Percentiles rank a stretch among this genome's conserved stretches.
These are phyloP conservation scores for Phytophthora tentaculata DNA, from an alignment of 352 stramenopile species.

Conservation along the genomic window DNA sequence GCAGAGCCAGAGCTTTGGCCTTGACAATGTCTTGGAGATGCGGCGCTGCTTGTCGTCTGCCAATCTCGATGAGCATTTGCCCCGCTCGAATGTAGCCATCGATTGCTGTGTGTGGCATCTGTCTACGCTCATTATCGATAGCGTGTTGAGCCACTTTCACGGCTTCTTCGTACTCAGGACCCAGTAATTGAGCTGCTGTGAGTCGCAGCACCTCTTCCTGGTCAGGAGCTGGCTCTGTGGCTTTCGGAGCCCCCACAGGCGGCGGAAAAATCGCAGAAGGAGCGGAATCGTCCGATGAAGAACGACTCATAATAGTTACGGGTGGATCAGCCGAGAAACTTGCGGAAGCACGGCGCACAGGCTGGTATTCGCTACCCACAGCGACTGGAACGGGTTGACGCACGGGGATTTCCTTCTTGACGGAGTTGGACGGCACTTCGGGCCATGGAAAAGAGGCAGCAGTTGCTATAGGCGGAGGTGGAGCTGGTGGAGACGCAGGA, in stretches of 20 bases:
- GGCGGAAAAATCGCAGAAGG: conserved; percentile 2
- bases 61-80: conserved; percentile 72
- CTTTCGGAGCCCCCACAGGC: conserved; percentile 2
- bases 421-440: conserved; percentile 22
- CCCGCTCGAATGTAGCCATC: conserved; percentile 75
- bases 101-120: conserved; percentile 70
- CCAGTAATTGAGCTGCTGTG: conserved; percentile 48
- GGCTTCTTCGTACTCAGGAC: conserved; percentile 66
- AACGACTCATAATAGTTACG: conserved; percentile 25
- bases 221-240: conserved; percentile 2
- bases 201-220: conserved; percentile 32
- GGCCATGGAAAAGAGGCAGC: conserved; percentile 33
- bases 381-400: conserved; percentile 17
- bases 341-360: conserved; percentile 18
- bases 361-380: not conserved
- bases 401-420: conserved; percentile 6
- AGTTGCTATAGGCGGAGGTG: conserved; percentile 6
- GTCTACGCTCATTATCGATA: conserved; percentile 71
- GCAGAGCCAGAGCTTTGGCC: conserved; percentile 74
- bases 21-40: conserved; percentile 83
- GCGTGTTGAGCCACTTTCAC: conserved; percentile 68
- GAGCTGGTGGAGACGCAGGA: not conserved
- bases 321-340: conserved; percentile 14
- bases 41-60: conserved; percentile 57
- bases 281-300: conserved; percentile 11